These are phyloP conservation scores for Oryza meyeriana DNA, from an alignment of 176 grass and related monocot genomes.

Conservation along the genomic window DNA sequence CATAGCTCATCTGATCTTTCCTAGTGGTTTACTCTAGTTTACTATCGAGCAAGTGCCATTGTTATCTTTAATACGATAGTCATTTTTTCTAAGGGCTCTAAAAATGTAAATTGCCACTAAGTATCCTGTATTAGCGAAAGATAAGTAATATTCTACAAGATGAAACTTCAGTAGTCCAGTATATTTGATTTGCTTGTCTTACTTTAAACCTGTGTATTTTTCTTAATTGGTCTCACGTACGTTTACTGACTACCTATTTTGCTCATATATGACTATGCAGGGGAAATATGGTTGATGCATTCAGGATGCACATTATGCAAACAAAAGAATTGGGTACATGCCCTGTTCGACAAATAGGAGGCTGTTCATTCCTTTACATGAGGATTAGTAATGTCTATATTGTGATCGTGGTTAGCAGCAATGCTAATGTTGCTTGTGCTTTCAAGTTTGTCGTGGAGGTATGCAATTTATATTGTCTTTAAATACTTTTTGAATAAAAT, in stretches of 20 bases:
- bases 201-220: neutral
- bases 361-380: conserved; percentile 94
- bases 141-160: neutral
- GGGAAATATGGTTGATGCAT: conserved; percentile 96
- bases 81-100: neutral
- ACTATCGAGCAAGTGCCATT: neutral
- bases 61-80: neutral
- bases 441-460: conserved; percentile 98
- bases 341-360: conserved; percentile 88
- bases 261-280: conserved; percentile 40
- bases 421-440: conserved; percentile 88
- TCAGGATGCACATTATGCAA: conserved; percentile 97
- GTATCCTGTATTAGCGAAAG: neutral
- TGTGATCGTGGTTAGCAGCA: conserved; percentile 90
- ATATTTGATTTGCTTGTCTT: neutral
- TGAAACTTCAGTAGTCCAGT: neutral
- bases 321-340: conserved; percentile 94
- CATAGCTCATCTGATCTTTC: conserved; percentile 9
- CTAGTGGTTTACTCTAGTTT: neutral
- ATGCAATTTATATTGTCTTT: conserved; percentile 9
- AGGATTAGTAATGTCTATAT: conserved; percentile 97
- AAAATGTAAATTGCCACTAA: neutral
- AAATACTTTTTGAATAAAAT: neutral
- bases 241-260: conserved; percentile 6
- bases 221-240: neutral